Conservation (phyloP, 495 filamentous ascomycete species). For the Tuber borchii region DNA sequence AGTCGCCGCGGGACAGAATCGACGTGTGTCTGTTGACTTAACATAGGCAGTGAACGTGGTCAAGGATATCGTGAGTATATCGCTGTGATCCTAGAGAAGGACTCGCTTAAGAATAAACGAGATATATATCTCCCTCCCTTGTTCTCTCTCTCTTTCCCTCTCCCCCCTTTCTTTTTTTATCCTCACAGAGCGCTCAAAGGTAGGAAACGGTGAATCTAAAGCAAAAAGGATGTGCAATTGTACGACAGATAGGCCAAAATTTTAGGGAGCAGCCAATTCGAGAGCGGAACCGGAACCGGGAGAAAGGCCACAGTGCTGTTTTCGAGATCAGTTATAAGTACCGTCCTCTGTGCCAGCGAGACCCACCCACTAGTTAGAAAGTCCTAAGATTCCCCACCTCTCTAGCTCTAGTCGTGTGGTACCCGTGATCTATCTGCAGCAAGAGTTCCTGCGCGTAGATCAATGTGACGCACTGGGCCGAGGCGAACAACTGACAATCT, state of each 20-base stretch:
- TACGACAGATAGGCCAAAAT: conserved; percentile 22
- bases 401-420: conserved; percentile 22
- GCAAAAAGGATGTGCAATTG: conserved; percentile 29
- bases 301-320: conserved; percentile 24
- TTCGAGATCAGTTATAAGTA: conserved; percentile 36
- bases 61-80: conserved; percentile 12
- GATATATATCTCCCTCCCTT: not conserved
- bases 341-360: conserved; percentile 21
- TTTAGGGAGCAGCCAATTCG: conserved; percentile 26
- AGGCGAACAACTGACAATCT: conserved; percentile 22
- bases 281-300: conserved; percentile 28
- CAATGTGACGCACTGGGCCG: conserved; percentile 38
- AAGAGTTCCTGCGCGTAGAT: conserved; percentile 42
- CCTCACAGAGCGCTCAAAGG: not conserved
- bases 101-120: conserved; percentile 15
- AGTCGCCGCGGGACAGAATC: conserved; percentile 42
- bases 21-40: conserved; percentile 33
- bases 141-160: not conserved
- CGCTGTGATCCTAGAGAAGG: conserved; percentile 9
- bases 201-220: conserved; percentile 16
- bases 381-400: conserved; percentile 35
- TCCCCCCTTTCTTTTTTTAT: conserved; percentile 3
- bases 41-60: conserved; percentile 31
- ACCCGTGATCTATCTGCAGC: conserved; percentile 41
- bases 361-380: conserved; percentile 22